Evolutionary conservation across 2,329 filamentous ascomycete genomes (phyloP), one percentile per base, ranked within the genome.

Genomic region (Colletotrichum chrysophilum): DNA sequence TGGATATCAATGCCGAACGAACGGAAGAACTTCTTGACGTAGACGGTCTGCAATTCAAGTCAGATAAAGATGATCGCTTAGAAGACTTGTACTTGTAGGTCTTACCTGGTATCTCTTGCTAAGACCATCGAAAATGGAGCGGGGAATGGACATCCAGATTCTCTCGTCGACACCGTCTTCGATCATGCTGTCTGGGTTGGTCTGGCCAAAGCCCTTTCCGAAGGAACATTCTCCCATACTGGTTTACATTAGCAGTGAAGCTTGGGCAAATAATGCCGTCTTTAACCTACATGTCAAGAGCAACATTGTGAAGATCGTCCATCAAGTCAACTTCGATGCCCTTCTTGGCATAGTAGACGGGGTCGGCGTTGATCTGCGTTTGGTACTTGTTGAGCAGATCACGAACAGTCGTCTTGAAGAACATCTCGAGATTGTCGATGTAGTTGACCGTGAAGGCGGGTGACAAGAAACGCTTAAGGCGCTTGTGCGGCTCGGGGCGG

Each of bases 201-300:
- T 80, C 62, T 80, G 79, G 0, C 80, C 79, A 26, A 80, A 80
- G 1, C 79, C 79, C 55, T 78, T 79, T n/a, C 79, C 78, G 30
- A 81, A 80, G 16, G 79, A 80, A 56, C 78, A 78, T 32, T 80
- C 79, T 52, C 79, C 79, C 79, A 80, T 81, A 8, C 78, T 79
- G 12, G 12, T 9, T 4, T 3, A 4, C 3, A 5, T 62, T 14
- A 70, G 12, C 21, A 13, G 26, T 43, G 18, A 36, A 7, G 14
- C 4, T 24, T n/a, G n/a, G 7, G 8, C 24, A 18, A 4, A 21
- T 14, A 6, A 8, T 26, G 12, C 10, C 18, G 16, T 7, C 2
- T 66, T 10, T 2, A 8, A 48, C 78, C 52, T 43, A 78, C 78
- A 79, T 81, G 26, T 81, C 80, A 16, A 81, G 74, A 18, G 79